Evolutionary conservation across 2,329 filamentous ascomycete genomes (phyloP), one percentile per base, ranked within the genome.

Genomic region (Aspergillus pseudoglaucus): DNA sequence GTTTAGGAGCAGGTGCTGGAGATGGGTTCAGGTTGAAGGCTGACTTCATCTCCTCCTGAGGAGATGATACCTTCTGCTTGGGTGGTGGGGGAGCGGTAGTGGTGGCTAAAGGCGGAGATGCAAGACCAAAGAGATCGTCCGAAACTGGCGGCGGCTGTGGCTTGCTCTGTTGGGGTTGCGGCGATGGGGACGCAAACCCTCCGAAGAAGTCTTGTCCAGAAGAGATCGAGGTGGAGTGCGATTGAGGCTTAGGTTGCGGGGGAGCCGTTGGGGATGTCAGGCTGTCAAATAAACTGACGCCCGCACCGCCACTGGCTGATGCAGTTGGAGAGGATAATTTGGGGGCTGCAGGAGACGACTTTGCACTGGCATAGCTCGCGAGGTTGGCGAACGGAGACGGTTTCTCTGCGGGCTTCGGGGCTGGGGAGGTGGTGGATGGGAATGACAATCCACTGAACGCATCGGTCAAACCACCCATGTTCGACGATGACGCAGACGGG

Each of bases 51-150:
- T 72, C 68, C 20, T 63, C 59, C 20, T 66, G 63, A 4, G 70
- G 69, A 45, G 55, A 59, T 15, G 40, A 15, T n/a, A 20, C 17
- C 6, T 22, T 27, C 15, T 68, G 62, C 50, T 69, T 66, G 12
- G 75, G 67, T 6, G 76, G 67, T 6, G 77, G 66, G 6, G 73
- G 59, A 4, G 74, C 59, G 40, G 74, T 59, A 51, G 71, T 57
- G 38, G 73, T 53, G 9, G 59, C 50, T 44, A 72, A 60, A 44
- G 78, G 58, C 38, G 78, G 66, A 0, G 80, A 71, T 20, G 70
- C 80, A 55, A 95, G 80, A 62, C 91, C 88, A 61, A 96, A 91
- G 1, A 96, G 76, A 62, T 95, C 88, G 43, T 83, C 84, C 59
- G 93, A 81, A 14, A 82, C 78, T 3, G 73, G 64, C n/a, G 74